These are phyloP conservation scores for Eudorina sp. DNA, from an alignment of 139 green algal genomes.

Conservation along the genomic window DNA sequence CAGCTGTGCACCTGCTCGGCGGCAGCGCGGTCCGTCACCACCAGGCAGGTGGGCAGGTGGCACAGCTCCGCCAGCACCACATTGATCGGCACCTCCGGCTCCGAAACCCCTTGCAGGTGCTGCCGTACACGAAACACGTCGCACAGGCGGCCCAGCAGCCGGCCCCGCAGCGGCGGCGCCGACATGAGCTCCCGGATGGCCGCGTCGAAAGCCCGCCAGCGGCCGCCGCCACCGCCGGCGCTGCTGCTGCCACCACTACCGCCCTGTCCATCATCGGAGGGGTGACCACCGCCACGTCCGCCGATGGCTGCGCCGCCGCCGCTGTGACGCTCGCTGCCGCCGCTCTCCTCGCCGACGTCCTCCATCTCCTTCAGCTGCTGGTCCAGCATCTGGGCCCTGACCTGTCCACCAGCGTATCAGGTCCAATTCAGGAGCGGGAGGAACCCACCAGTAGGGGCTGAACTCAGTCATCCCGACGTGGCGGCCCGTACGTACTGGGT, in stretches of 20 bases:
- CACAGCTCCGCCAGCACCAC: slow-evolving; percentile 30
- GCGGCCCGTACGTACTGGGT: too few relatives aligned
- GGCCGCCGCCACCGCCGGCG: slow-evolving; percentile 20
- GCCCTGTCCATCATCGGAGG: neutral
- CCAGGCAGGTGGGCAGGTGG: slow-evolving; percentile 58
- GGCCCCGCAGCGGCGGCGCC: slow-evolving; percentile 9
- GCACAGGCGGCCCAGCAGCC: neutral
- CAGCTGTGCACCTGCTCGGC: slow-evolving; percentile 37
- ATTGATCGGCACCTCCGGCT: slow-evolving; percentile 63
- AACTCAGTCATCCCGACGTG: too few relatives aligned
- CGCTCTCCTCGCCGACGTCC: neutral
- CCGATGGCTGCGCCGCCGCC: neutral
- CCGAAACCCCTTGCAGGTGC: neutral
- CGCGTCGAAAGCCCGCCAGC: neutral
- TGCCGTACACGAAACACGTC: slow-evolving; percentile 35
- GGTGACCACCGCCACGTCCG: neutral
- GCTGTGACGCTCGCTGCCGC: neutral
- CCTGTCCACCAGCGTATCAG: neutral
- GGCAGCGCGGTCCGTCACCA: slow-evolving; percentile 56
- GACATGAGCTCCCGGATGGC: neutral
- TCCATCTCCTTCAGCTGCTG: slow-evolving; percentile 6
- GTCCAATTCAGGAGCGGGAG: too few relatives aligned
- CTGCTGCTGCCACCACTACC: neutral
- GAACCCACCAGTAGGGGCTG: too few relatives aligned
- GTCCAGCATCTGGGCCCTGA: neutral